A percentile compares a stretch with the other conserved stretches of the same genome.
Evolutionary conservation across 345 rosid species (phyloP).

Genomic region (Carallia brachiata): DNA sequence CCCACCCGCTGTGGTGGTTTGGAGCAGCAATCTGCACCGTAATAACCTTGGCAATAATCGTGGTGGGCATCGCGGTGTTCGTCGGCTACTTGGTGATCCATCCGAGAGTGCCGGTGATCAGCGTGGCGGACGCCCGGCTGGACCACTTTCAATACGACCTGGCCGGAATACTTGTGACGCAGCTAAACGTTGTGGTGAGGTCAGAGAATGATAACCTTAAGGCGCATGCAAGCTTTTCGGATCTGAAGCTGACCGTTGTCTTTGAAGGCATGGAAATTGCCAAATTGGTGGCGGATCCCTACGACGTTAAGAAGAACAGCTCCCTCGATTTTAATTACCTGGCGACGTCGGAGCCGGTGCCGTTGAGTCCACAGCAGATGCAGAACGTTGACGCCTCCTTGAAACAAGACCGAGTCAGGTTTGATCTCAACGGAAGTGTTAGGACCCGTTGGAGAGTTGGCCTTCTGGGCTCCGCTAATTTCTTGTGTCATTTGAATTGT

Average conservation of each 20-base stretch:
- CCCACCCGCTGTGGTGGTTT: constrained; percentile 67
- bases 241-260: constrained; percentile 33
- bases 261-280: constrained; percentile 53
- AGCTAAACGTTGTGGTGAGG: constrained; percentile 47
- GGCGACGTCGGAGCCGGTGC: constrained; percentile 59
- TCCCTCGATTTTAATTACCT: constrained; percentile 38
- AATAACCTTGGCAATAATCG: constrained; percentile 54
- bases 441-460: constrained; percentile 73
- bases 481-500: constrained; percentile 54
- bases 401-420: constrained; percentile 48
- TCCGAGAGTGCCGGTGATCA: constrained; percentile 71
- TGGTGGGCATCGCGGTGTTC: constrained; percentile 59
- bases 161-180: constrained; percentile 54
- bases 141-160: constrained; percentile 40
- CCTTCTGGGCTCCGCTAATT: constrained; percentile 57
- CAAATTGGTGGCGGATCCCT: constrained; percentile 34
- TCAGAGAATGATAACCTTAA: constrained; percentile 65
- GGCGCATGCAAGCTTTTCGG: constrained; percentile 64
- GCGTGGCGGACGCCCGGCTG: constrained; percentile 56
- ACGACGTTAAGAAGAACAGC: constrained; percentile 61
- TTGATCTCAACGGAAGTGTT: constrained; percentile 59
- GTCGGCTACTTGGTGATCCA: constrained; percentile 69
- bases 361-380: constrained; percentile 47
- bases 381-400: constrained; percentile 35
- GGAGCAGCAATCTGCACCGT: constrained; percentile 71